A percentile compares a stretch with the other conserved stretches of the same genome.
Evolutionary conservation across 129 eudicot genomes (phyloP).

Genomic region (Chrysanthemum lavandulifolium): DNA sequence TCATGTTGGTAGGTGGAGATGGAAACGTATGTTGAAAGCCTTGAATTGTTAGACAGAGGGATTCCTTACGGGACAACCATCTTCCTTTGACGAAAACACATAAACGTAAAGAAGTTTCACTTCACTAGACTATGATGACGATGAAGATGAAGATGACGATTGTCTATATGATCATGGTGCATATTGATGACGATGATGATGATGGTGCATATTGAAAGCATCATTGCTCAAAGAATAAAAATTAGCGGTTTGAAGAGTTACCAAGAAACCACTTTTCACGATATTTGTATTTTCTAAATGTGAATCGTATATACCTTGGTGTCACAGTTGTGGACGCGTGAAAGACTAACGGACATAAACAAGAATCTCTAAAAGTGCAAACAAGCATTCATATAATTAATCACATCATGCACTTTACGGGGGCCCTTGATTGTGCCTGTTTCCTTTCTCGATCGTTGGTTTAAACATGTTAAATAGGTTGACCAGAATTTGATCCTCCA

Average conservation of each 20-base stretch:
- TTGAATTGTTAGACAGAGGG: too few species aligned
- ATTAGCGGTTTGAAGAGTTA: background rate
- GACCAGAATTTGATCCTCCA: conserved; percentile 18
- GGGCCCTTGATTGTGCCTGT: conserved; percentile 18
- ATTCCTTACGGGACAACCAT: too few species aligned
- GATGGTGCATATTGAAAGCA: too few species aligned
- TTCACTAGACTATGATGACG: too few species aligned
- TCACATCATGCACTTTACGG: background rate
- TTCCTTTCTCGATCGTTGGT: background rate
- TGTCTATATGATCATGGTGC: too few species aligned
- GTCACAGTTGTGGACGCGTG: conserved; percentile 10
- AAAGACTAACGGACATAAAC: conserved; percentile 17
- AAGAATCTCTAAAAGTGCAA: conserved; percentile 19
- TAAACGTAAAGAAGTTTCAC: too few species aligned
- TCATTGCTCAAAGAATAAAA: background rate
- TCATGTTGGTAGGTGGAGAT: too few species aligned
- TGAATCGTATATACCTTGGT: background rate
- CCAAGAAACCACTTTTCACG: background rate
- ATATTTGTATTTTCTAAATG: background rate
- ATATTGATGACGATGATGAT: too few species aligned
- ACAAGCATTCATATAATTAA: background rate
- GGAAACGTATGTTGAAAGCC: too few species aligned
- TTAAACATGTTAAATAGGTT: conserved; percentile 13
- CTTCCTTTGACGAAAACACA: too few species aligned
- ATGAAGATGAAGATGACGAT: too few species aligned